These are phyloP conservation scores for Apiotrichum akiyoshidainum DNA, from an alignment of 1,284 basidiomycete species.

Conservation along the genomic window DNA sequence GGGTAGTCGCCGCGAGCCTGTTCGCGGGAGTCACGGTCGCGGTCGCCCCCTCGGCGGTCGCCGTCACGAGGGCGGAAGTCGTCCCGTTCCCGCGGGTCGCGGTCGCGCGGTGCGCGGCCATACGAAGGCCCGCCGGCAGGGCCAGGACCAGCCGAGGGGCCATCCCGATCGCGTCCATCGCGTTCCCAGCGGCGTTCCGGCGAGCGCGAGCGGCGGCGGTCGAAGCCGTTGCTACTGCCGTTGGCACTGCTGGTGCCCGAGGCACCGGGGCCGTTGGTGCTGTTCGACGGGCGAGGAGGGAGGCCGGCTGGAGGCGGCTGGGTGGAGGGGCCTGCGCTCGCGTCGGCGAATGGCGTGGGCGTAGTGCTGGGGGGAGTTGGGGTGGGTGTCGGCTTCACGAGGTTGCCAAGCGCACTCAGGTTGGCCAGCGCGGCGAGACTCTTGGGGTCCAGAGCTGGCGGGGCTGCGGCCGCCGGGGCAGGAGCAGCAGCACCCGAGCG, in stretches of 20 bases:
- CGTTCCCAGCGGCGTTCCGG: neutral
- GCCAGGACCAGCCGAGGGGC: too few species aligned
- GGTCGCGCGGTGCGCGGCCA: too few species aligned
- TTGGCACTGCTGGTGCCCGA: neutral
- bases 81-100: too few species aligned
- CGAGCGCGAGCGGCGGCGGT: slow-evolving; percentile 1
- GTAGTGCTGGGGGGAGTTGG: too few species aligned
- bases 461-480: neutral
- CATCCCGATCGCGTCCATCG: neutral
- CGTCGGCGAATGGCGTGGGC: too few species aligned
- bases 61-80: too few species aligned
- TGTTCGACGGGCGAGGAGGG: neutral
- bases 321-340: neutral
- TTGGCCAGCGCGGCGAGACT: slow-evolving; percentile 35
- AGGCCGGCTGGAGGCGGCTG: neutral
- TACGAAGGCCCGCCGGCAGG: too few species aligned
- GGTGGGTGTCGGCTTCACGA: neutral
- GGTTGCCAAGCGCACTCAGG: slow-evolving; percentile 12
- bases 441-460: slow-evolving; percentile 22
- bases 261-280: neutral
- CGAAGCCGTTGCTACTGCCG: slow-evolving; percentile 1
- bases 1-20: neutral
- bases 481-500: slow-evolving; percentile 1
- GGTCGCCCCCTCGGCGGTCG: too few species aligned
- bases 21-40: slow-evolving; percentile 1